Evolutionary conservation across 768 basidiomycete genomes (phyloP).

Genomic region (Dictyophora rubrovolvata): DNA sequence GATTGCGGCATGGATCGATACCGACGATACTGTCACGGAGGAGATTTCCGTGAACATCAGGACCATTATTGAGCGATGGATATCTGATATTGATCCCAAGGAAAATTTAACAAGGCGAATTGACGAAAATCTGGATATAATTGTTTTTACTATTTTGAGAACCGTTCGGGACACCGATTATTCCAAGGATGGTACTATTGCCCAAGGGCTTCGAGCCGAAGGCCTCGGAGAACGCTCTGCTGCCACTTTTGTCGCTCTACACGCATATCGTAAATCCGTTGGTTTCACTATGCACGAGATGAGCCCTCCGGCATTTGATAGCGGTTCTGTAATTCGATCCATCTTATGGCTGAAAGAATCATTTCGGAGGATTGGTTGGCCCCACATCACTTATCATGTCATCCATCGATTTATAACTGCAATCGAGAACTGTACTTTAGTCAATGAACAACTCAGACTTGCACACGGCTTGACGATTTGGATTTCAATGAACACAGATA

Average conservation of each 20-base stretch:
- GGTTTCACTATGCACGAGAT: constrained; percentile 47
- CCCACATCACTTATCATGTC: constrained; percentile 68
- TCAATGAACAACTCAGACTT: constrained; percentile 75
- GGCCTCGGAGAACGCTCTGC: constrained; percentile 28
- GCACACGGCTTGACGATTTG: constrained; percentile 66
- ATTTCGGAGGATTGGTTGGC: constrained; percentile 31
- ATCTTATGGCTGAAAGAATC: constrained; percentile 48
- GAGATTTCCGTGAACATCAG: constrained; percentile 23
- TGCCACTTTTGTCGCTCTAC: constrained; percentile 40
- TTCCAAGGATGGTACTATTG: constrained; percentile 40
- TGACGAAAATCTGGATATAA: constrained; percentile 39
- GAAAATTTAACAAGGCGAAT: constrained; percentile 15
- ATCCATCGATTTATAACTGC: constrained; percentile 61
- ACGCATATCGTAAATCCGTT: constrained; percentile 37
- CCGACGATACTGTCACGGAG: constrained; percentile 9
- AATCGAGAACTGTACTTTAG: constrained; percentile 54
- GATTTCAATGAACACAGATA: constrained; percentile 48
- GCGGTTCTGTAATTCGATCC: constrained; percentile 40
- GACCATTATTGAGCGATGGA: constrained; percentile 11
- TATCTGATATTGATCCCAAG: not conserved
- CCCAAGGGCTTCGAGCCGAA: constrained; percentile 29
- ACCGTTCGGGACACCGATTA: constrained; percentile 62
- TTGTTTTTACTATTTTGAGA: constrained; percentile 49
- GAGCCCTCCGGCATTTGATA: constrained; percentile 52
- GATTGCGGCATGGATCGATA: constrained; percentile 38